Base-by-base conservation (phyloP, 2,329 filamentous ascomycete species). In the Rachicladosporium sp. region DNA sequence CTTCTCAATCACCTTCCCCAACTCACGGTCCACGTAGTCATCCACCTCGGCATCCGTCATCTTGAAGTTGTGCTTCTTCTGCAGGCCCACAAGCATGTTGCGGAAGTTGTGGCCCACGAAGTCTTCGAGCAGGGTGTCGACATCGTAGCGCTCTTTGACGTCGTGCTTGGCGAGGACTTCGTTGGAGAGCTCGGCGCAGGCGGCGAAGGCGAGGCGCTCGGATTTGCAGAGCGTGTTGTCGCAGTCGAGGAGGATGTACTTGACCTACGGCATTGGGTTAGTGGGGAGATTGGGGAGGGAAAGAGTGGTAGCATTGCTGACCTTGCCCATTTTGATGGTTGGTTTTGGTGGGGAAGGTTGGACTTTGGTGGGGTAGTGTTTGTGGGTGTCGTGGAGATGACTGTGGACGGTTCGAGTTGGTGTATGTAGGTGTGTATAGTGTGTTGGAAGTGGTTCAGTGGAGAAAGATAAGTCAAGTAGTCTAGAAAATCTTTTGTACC, bases 71-170 rank as follows among this genome's bases (percentile, higher is more conserved):
- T 84, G 78, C 62, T 82, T 80, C 61, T 76, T 67, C 63, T 87
- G 78, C 45, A 94, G 76, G 45, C 76, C 77, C 43, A 69, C 63
- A 65, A 93, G 79, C 84, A 93, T 93, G 64, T 85, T 84, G 51
- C 86, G 84, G 74, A 93, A 94, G 73, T 93, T 93, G 62, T 91
- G 82, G 53, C 88, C 87, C 52, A 94, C 85, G 55, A 93, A 94
- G 66, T 93, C 83, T 51, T 71, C 68, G 65, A 93, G 83, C 47
- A 94, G 78, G 44, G 77, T 71, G 35, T 79, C 74, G 55, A 82
- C 82, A 3, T 82, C 87, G 69, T 93, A 94, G 58, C 73, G 76
- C 52, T 76, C 70, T 19, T 69, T 56, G 53, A 85, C 69, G 52
- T 70, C 66, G 56, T 80, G 72, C 55, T 73, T 72, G 52, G 72